Evolutionary conservation across 768 basidiomycete genomes (phyloP).

Genomic region (Zangia roseola): DNA sequence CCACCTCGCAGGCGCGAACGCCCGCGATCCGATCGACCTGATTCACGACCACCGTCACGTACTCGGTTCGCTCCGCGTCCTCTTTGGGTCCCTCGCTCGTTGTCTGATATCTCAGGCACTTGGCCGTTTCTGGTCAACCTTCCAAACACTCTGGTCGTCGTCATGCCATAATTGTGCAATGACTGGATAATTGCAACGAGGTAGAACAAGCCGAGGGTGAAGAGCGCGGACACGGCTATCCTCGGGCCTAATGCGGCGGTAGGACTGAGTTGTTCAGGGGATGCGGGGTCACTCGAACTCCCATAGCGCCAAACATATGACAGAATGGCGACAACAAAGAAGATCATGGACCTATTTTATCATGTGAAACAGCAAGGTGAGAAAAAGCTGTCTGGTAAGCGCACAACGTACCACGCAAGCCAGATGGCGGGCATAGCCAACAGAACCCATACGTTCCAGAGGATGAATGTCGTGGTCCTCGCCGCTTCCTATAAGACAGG

Average conservation of each 20-base stretch:
- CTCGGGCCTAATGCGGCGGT: slow-evolving; percentile 49
- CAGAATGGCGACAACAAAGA: slow-evolving; percentile 61
- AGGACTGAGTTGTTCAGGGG: slow-evolving; percentile 36
- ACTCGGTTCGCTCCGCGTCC: background rate
- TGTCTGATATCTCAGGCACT: background rate
- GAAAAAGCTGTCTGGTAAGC: background rate
- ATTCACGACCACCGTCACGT: slow-evolving; percentile 1
- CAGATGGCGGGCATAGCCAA: slow-evolving; percentile 67
- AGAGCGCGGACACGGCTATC: slow-evolving; percentile 51
- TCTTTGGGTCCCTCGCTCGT: slow-evolving; percentile 2
- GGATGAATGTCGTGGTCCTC: slow-evolving; percentile 42
- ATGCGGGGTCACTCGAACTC: slow-evolving; percentile 38
- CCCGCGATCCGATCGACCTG: slow-evolving; percentile 6
- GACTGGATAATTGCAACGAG: slow-evolving; percentile 61
- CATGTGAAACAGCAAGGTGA: background rate
- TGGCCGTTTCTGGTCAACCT: background rate
- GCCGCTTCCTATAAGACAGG: slow-evolving; percentile 51
- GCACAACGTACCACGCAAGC: slow-evolving; percentile 56
- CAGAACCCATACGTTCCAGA: slow-evolving; percentile 71
- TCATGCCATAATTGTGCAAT: slow-evolving; percentile 54
- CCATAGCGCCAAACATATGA: slow-evolving; percentile 69
- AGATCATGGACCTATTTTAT: slow-evolving; percentile 56
- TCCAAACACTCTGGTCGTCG: background rate
- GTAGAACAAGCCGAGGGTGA: slow-evolving; percentile 60
- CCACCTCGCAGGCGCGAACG: slow-evolving; percentile 7